phyloP scores from a whole-genome alignment of 192 early-diverging fungal species.

The Coemansia sp. region DNA sequence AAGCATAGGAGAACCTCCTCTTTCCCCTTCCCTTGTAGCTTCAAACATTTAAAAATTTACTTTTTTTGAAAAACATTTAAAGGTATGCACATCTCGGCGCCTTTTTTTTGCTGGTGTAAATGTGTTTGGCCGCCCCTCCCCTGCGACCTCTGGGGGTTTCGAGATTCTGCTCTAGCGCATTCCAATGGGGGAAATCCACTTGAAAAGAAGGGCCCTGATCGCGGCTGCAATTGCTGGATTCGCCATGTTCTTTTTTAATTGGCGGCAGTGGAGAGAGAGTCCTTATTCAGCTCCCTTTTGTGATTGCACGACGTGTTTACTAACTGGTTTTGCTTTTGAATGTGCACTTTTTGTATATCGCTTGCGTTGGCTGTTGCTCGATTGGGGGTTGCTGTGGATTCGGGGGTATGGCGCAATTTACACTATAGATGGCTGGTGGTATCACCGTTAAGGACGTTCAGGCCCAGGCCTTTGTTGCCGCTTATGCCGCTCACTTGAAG shows the following conservation, averaged over 20 bases:
- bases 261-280: neutral
- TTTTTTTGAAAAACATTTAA: conserved; percentile 14
- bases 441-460: conserved; percentile 98
- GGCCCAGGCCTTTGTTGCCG: conserved; percentile 93
- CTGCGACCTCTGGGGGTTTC: neutral
- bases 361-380: neutral
- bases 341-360: neutral
- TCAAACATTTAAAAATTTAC: conserved; percentile 15
- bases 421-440: conserved; percentile 58
- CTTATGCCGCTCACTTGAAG: conserved; percentile 99
- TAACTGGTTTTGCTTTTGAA: neutral
- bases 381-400: conserved; percentile 3
- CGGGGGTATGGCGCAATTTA: neutral
- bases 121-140: neutral
- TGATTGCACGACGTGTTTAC: neutral
- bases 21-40: conserved; percentile 30
- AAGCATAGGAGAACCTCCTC: conserved; percentile 24
- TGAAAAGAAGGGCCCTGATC: neutral
- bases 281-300: no score
- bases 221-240: neutral
- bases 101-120: neutral
- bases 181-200: neutral
- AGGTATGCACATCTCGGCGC: conserved; percentile 16
- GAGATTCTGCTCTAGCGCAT: neutral
- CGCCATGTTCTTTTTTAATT: neutral